Conservation (phyloP, 768 basidiomycete genomes). For the Gelatoporia subvermispora region DNA sequence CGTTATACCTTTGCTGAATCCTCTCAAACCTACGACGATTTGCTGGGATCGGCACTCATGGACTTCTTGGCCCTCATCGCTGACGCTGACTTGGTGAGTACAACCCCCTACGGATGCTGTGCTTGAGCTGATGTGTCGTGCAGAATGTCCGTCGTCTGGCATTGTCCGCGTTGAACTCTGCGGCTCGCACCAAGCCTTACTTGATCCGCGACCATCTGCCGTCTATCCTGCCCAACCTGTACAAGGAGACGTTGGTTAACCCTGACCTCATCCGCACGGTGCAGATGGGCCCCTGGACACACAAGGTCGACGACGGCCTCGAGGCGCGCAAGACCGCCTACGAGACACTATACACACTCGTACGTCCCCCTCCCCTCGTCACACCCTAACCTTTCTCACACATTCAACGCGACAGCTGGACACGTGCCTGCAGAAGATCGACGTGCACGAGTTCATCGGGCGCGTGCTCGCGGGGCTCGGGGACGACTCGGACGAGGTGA, state of each 20-base stretch:
- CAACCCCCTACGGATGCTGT: too few relatives aligned
- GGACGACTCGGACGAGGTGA: constrained; percentile 95
- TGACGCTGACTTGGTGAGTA: constrained; percentile 79
- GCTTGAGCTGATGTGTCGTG: constrained; percentile 4
- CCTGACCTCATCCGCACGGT: constrained; percentile 80
- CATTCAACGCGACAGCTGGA: constrained; percentile 54
- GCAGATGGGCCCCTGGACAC: constrained; percentile 96
- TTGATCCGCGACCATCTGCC: constrained; percentile 82
- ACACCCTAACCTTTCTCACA: too few relatives aligned
- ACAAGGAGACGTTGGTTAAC: constrained; percentile 80
- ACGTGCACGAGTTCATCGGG: constrained; percentile 79
- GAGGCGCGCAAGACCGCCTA: constrained; percentile 96
- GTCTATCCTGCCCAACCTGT: constrained; percentile 73
- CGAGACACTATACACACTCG: constrained; percentile 94
- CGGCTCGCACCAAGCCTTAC: constrained; percentile 91
- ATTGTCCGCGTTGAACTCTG: constrained; percentile 88
- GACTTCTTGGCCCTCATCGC: constrained; percentile 89
- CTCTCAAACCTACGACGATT: constrained; percentile 80
- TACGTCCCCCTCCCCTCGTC: constrained; percentile 32
- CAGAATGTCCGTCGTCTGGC: constrained; percentile 90
- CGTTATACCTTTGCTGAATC: constrained; percentile 89
- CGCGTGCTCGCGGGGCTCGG: constrained; percentile 77
- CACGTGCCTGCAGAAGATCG: constrained; percentile 84
- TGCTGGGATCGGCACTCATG: constrained; percentile 81
- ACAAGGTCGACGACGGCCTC: constrained; percentile 94